A percentile compares a stretch with the other conserved stretches of the same genome.
phyloP scores from a whole-genome alignment of 768 basidiomycete genomes.

The Hydnum rufescens region DNA sequence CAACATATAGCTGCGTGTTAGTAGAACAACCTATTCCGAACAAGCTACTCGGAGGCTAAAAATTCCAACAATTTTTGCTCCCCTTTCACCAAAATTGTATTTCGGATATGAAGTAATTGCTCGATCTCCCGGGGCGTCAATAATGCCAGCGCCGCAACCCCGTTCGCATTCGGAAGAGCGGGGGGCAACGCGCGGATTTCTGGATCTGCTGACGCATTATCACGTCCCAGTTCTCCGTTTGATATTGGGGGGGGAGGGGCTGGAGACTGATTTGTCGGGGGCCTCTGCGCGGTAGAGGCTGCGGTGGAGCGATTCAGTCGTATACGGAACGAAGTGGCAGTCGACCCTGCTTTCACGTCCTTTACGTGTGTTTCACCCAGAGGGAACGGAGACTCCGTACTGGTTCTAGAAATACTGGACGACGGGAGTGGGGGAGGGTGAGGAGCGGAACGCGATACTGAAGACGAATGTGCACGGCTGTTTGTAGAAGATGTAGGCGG shows the following conservation, averaged over 20 bases:
- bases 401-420: too few species aligned
- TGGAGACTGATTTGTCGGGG: too few species aligned
- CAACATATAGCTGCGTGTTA: not conserved
- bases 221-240: too few species aligned
- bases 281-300: too few species aligned
- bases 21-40: too few species aligned
- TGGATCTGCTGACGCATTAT: too few species aligned
- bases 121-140: constrained; percentile 8
- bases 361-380: not conserved
- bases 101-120: constrained; percentile 3
- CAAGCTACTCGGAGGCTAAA: not conserved
- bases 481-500: too few species aligned
- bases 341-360: not conserved
- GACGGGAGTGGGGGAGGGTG: not conserved
- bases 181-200: not conserved
- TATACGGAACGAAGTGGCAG: not conserved
- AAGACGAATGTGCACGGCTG: too few species aligned
- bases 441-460: not conserved
- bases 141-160: not conserved
- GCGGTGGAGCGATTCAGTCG: not conserved
- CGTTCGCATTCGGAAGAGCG: not conserved
- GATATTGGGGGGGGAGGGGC: too few species aligned
- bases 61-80: constrained; percentile 9
- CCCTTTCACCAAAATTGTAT: constrained; percentile 5
- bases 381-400: not conserved